Evolutionary conservation across 2,329 filamentous ascomycete genomes (phyloP).

Genomic region (Xylariaceae sp.): DNA sequence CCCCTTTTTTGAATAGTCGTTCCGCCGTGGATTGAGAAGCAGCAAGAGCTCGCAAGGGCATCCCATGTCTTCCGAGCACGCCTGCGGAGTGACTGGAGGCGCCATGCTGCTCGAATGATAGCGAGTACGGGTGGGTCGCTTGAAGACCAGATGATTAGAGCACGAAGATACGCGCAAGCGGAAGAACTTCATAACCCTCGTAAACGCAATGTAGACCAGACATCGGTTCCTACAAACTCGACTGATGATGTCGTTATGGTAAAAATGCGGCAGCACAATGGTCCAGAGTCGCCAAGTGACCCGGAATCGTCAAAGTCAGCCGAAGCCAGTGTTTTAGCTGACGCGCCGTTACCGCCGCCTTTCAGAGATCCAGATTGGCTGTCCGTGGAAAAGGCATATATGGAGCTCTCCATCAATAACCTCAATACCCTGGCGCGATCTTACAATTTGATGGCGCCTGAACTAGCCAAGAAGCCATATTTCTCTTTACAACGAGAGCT

Average conservation of each 20-base stretch:
- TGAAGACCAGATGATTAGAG: slow-evolving; percentile 66
- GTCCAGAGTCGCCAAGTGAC: slow-evolving; percentile 2
- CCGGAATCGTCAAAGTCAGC: background rate
- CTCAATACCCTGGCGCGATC: slow-evolving; percentile 78
- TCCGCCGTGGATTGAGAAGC: slow-evolving; percentile 98
- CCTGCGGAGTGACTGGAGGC: slow-evolving; percentile 78
- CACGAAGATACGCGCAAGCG: slow-evolving; percentile 69
- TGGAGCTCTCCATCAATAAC: slow-evolving; percentile 68
- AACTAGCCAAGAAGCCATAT: slow-evolving; percentile 90
- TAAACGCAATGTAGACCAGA: slow-evolving; percentile 42
- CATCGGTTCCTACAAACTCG: slow-evolving; percentile 42
- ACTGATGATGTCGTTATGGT: slow-evolving; percentile 48
- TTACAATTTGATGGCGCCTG: slow-evolving; percentile 93
- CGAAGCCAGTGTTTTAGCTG: slow-evolving; percentile 7
- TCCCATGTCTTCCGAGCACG: slow-evolving; percentile 66
- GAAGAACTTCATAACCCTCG: slow-evolving; percentile 65
- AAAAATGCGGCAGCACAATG: slow-evolving; percentile 37
- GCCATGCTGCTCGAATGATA: slow-evolving; percentile 76
- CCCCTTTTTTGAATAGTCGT: slow-evolving; percentile 48
- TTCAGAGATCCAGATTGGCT: slow-evolving; percentile 81
- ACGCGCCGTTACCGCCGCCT: slow-evolving; percentile 46
- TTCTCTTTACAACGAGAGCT: slow-evolving; percentile 81
- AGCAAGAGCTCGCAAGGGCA: slow-evolving; percentile 77
- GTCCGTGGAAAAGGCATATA: slow-evolving; percentile 66
- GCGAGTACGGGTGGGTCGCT: slow-evolving; percentile 72